phyloP scores from a whole-genome alignment of 805 yeast species.

The Trichomonascus vanleenenianus region DNA sequence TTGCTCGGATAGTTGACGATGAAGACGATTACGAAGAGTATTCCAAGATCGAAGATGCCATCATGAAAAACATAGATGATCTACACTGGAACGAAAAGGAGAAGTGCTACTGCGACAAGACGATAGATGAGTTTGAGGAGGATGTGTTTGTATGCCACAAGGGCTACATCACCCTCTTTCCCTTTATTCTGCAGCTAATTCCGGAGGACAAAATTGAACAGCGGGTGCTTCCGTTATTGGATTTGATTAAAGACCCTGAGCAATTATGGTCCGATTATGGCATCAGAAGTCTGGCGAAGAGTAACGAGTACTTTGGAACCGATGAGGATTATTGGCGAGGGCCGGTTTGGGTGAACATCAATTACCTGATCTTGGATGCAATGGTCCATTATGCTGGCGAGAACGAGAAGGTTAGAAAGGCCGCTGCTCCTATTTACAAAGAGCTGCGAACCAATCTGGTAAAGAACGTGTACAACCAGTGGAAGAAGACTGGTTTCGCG shows the following conservation, averaged over 20 bases:
- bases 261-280: slow-evolving; percentile 76
- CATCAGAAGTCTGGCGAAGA: slow-evolving; percentile 67
- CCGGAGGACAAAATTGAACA: slow-evolving; percentile 33
- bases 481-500: slow-evolving; percentile 69
- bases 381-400: slow-evolving; percentile 46
- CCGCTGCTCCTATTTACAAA: slow-evolving; percentile 45
- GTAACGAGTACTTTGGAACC: slow-evolving; percentile 56
- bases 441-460: slow-evolving; percentile 61
- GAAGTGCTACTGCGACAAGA: slow-evolving; percentile 71
- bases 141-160: slow-evolving; percentile 67
- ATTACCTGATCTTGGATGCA: slow-evolving; percentile 71
- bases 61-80: slow-evolving; percentile 56
- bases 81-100: slow-evolving; percentile 74
- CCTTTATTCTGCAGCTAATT: slow-evolving; percentile 67
- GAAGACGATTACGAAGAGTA: slow-evolving; percentile 53
- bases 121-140: slow-evolving; percentile 67
- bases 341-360: slow-evolving; percentile 87
- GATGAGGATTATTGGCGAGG: slow-evolving; percentile 96
- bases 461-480: slow-evolving; percentile 56
- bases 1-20: slow-evolving; percentile 57
- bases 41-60: slow-evolving; percentile 43
- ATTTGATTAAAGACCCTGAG: slow-evolving; percentile 56
- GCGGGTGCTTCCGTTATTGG: slow-evolving; percentile 35
- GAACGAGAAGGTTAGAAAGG: slow-evolving; percentile 28
- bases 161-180: slow-evolving; percentile 83